Evolutionary conservation across 2,329 filamentous ascomycete genomes (phyloP).

Genomic region (Grosmannia huntii): DNA sequence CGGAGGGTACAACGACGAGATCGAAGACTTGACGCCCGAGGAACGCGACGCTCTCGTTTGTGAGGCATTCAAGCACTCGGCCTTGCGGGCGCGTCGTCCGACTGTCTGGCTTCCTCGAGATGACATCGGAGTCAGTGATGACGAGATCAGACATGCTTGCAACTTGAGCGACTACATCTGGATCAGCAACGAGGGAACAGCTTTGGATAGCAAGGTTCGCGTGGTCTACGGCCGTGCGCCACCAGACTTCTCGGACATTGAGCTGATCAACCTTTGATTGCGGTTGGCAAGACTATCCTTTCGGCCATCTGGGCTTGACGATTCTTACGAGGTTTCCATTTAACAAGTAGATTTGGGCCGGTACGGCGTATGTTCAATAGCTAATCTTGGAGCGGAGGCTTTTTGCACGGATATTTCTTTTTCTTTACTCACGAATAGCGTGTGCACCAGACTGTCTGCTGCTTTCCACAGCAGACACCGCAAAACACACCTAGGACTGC

Average conservation of each 20-base stretch:
- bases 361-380: neutral
- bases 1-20: constrained; percentile 77
- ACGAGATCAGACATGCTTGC: constrained; percentile 72
- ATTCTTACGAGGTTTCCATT: neutral
- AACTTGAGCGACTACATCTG: constrained; percentile 69
- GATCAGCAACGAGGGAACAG: constrained; percentile 89
- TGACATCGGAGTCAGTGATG: constrained; percentile 78
- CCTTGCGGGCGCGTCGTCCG: constrained; percentile 70
- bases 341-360: neutral
- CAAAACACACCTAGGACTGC: neutral
- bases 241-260: constrained; percentile 79
- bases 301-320: neutral
- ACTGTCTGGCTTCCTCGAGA: constrained; percentile 92
- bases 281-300: neutral
- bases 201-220: constrained; percentile 68
- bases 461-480: too few relatives aligned
- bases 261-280: constrained; percentile 64
- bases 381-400: neutral
- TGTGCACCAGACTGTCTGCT: neutral
- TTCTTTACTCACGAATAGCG: neutral
- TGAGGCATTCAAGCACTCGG: constrained; percentile 82
- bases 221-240: constrained; percentile 78
- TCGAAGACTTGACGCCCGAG: constrained; percentile 84
- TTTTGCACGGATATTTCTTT: neutral
- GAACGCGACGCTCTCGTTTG: constrained; percentile 77